Percentiles rank a stretch among this genome's conserved stretches.
Evolutionary conservation across 2,329 filamentous ascomycete genomes (phyloP).

Genomic region (Neofusicoccum ribis): DNA sequence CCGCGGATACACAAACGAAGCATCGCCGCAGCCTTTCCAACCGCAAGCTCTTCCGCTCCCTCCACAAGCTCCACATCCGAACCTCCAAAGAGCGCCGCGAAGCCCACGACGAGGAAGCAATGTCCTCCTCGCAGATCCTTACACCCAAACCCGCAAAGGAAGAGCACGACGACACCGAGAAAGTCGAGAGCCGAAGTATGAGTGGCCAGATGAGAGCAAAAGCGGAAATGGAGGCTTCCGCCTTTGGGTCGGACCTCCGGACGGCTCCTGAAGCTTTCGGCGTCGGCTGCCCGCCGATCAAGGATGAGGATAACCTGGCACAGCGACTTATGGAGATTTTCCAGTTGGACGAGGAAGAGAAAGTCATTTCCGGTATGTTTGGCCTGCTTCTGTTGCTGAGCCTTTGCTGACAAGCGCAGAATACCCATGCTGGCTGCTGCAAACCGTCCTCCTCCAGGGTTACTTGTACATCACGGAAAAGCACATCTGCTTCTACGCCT

Average conservation of each 20-base stretch:
- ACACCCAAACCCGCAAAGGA: conserved; percentile 31
- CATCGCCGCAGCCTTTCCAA: conserved; percentile 53
- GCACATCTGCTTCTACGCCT: conserved; percentile 96
- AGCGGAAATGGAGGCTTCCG: conserved; percentile 21
- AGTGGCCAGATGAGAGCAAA: conserved; percentile 9
- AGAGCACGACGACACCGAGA: conserved; percentile 29
- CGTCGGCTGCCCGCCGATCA: background rate
- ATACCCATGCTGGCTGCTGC: conserved; percentile 90
- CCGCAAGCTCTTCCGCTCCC: conserved; percentile 64
- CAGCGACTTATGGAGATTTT: conserved; percentile 67
- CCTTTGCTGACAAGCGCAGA: conserved; percentile 53
- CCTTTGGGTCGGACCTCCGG: conserved; percentile 12
- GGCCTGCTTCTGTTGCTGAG: background rate
- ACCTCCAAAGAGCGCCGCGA: conserved; percentile 28
- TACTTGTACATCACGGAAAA: conserved; percentile 93
- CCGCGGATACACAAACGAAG: background rate
- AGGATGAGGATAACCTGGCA: conserved; percentile 50
- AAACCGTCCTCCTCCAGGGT: conserved; percentile 88
- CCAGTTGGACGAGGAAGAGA: conserved; percentile 74
- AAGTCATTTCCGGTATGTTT: conserved; percentile 70
- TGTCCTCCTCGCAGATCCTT: conserved; percentile 44
- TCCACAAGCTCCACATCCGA: conserved; percentile 57
- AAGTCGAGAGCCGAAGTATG: background rate
- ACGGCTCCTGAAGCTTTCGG: conserved; percentile 14
- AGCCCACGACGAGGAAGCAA: conserved; percentile 50